Conservation (phyloP, 108 stramenopile genomes). For the Nitzschia sp. region DNA sequence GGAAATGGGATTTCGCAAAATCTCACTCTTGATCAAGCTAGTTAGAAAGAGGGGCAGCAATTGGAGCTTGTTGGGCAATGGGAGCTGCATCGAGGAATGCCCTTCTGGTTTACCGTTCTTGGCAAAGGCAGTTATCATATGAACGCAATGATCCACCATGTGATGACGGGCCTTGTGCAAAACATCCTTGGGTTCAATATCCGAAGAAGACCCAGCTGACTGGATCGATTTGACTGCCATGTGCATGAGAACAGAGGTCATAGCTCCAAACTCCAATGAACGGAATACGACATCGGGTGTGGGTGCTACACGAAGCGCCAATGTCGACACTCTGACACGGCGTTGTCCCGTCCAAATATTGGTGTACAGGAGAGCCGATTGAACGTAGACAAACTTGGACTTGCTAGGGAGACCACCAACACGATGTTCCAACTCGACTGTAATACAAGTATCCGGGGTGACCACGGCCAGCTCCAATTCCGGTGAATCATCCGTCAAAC, state of each 20-base stretch:
- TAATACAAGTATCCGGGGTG: slow-evolving; percentile 65
- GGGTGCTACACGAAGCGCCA: slow-evolving; percentile 55
- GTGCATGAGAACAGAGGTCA: slow-evolving; percentile 53
- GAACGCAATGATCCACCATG: slow-evolving; percentile 47
- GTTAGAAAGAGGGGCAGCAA: slow-evolving; percentile 86
- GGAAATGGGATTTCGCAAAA: slow-evolving; percentile 55
- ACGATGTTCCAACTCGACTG: slow-evolving; percentile 68
- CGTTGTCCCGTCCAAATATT: slow-evolving; percentile 60
- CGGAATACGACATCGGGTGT: slow-evolving; percentile 50
- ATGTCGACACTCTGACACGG: slow-evolving; percentile 78
- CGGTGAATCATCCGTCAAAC: slow-evolving; percentile 20
- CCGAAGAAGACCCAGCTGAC: neutral
- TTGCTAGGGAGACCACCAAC: slow-evolving; percentile 62
- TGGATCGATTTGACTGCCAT: slow-evolving; percentile 3
- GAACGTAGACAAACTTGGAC: slow-evolving; percentile 58
- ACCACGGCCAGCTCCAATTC: slow-evolving; percentile 70
- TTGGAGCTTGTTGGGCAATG: slow-evolving; percentile 87
- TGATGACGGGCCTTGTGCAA: slow-evolving; percentile 45
- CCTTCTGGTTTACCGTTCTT: slow-evolving; percentile 3
- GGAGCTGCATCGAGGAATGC: slow-evolving; percentile 63
- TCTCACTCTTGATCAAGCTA: slow-evolving; percentile 59
- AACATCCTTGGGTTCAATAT: neutral
- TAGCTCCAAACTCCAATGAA: slow-evolving; percentile 58
- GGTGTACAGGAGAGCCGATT: slow-evolving; percentile 78
- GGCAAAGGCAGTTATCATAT: slow-evolving; percentile 77